A percentile compares a stretch with the other conserved stretches of the same genome.
Conservation (phyloP, 768 basidiomycete species). For the Rhodosporidiobolus sp. region DNA sequence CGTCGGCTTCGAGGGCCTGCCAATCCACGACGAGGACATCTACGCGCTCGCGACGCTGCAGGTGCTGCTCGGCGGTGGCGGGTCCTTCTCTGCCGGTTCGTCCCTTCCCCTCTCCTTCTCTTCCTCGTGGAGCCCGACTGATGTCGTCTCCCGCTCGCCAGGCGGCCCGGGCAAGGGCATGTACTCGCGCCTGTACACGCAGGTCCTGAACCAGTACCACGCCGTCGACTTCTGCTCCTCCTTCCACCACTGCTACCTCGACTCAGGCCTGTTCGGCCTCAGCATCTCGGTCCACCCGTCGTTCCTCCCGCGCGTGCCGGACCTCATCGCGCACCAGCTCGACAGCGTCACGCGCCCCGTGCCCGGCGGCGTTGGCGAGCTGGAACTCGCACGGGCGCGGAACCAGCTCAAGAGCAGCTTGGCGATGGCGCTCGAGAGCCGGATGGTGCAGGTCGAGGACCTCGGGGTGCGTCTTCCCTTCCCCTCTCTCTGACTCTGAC, state of each 20-base stretch:
- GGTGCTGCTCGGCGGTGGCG: slow-evolving; percentile 89
- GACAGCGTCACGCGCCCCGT: slow-evolving; percentile 65
- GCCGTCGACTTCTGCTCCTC: slow-evolving; percentile 91
- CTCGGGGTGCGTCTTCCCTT: slow-evolving; percentile 22
- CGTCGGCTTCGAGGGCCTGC: slow-evolving; percentile 84
- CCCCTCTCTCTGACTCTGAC: background rate
- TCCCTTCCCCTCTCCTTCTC: slow-evolving; percentile 38
- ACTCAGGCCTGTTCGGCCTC: slow-evolving; percentile 88
- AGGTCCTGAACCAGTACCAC: slow-evolving; percentile 90
- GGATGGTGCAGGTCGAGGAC: slow-evolving; percentile 46
- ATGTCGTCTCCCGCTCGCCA: slow-evolving; percentile 33
- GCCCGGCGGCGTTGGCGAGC: slow-evolving; percentile 48
- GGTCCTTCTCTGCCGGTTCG: slow-evolving; percentile 81
- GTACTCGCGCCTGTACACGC: slow-evolving; percentile 94
- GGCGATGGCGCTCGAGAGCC: slow-evolving; percentile 73
- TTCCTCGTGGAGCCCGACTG: background rate
- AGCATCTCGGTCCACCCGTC: slow-evolving; percentile 76
- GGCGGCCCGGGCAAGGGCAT: slow-evolving; percentile 98
- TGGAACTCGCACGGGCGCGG: slow-evolving; percentile 80
- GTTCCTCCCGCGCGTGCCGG: slow-evolving; percentile 62
- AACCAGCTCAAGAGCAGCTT: slow-evolving; percentile 90
- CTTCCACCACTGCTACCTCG: slow-evolving; percentile 96
- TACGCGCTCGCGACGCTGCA: slow-evolving; percentile 92
- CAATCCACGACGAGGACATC: slow-evolving; percentile 85
- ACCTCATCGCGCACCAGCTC: slow-evolving; percentile 82